These are phyloP conservation scores for Hebeloma cylindrosporum DNA, from an alignment of 768 basidiomycete species.

Conservation along the genomic window DNA sequence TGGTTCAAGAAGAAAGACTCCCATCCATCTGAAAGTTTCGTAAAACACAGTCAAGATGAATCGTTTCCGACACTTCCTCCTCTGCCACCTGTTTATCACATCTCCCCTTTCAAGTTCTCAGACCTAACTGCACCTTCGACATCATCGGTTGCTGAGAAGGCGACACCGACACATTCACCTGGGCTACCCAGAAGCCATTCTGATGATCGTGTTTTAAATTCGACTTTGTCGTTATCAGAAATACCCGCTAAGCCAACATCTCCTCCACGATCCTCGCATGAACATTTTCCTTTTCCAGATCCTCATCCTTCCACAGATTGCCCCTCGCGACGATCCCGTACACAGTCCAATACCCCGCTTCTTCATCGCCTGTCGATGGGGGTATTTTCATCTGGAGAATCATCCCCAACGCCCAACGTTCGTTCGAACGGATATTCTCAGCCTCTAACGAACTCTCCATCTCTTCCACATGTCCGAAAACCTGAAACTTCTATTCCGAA, in stretches of 20 bases:
- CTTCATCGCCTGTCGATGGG: conserved; percentile 70
- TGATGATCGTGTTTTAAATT: conserved; percentile 1
- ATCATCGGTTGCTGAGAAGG: conserved; percentile 2
- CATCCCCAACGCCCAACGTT: conserved; percentile 28
- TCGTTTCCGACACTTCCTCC: conserved; percentile 17
- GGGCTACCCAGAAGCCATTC: conserved; percentile 6
- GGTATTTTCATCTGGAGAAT: conserved; percentile 49
- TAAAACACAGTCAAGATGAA: conserved; percentile 11
- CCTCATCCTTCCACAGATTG: background rate
- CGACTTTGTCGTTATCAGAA: conserved; percentile 4
- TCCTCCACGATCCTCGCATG: conserved; percentile 4
- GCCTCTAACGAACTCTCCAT: conserved; percentile 8
- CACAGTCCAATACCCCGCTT: conserved; percentile 66
- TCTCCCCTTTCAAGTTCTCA: conserved; percentile 27
- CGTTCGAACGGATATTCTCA: conserved; percentile 20
- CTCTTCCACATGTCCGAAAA: conserved; percentile 38
- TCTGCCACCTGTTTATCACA: conserved; percentile 30
- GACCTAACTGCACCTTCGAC: conserved; percentile 1
- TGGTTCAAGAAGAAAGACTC: conserved; percentile 54
- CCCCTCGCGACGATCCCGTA: conserved; percentile 31
- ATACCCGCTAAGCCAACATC: background rate
- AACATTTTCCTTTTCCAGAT: background rate
- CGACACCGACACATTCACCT: background rate
- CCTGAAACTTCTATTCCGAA: conserved; percentile 44
- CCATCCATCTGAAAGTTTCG: conserved; percentile 7